A percentile compares a stretch with the other conserved stretches of the same genome.
These are phyloP conservation scores for Fusarium sp. DNA, from an alignment of 2,329 filamentous ascomycete genomes.

Conservation along the genomic window DNA sequence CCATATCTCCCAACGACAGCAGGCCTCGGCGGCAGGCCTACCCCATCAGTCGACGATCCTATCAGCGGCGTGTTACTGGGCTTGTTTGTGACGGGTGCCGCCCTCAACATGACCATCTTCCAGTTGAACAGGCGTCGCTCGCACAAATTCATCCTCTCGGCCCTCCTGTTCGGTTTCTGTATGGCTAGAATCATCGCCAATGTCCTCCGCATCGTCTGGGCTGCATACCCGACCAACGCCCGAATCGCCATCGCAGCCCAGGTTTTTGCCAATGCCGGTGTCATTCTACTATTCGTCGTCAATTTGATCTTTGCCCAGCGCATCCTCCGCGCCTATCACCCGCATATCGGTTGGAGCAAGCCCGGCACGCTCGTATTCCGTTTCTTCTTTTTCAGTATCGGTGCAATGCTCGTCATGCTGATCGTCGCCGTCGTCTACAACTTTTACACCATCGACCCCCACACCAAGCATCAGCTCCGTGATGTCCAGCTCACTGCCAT, in stretches of 20 bases:
- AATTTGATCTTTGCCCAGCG: constrained; percentile 84
- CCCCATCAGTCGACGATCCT: constrained; percentile 69
- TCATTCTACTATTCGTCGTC: constrained; percentile 80
- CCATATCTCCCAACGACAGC: constrained; percentile 58
- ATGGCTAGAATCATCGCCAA: constrained; percentile 66
- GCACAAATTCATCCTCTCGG: constrained; percentile 71
- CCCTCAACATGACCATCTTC: constrained; percentile 69
- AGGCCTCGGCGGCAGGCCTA: constrained; percentile 69
- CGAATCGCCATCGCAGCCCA: constrained; percentile 68
- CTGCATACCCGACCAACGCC: constrained; percentile 53
- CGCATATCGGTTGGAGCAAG: constrained; percentile 75
- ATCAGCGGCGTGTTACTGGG: constrained; percentile 72
- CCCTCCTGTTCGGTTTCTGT: constrained; percentile 69
- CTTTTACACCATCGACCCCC: constrained; percentile 72
- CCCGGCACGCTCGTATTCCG: constrained; percentile 65
- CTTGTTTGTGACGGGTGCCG: constrained; percentile 66
- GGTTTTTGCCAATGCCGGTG: constrained; percentile 79
- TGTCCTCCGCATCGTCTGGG: constrained; percentile 65
- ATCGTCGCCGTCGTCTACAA: constrained; percentile 73
- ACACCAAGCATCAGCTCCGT: constrained; percentile 64
- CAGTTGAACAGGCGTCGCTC: constrained; percentile 60
- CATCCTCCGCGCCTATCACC: constrained; percentile 79
- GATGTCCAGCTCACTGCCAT: constrained; percentile 75
- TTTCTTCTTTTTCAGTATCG: constrained; percentile 68
- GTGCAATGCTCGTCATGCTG: constrained; percentile 71